Conservation (phyloP, 2,329 filamentous ascomycete genomes). For the Orbilia quercus region DNA sequence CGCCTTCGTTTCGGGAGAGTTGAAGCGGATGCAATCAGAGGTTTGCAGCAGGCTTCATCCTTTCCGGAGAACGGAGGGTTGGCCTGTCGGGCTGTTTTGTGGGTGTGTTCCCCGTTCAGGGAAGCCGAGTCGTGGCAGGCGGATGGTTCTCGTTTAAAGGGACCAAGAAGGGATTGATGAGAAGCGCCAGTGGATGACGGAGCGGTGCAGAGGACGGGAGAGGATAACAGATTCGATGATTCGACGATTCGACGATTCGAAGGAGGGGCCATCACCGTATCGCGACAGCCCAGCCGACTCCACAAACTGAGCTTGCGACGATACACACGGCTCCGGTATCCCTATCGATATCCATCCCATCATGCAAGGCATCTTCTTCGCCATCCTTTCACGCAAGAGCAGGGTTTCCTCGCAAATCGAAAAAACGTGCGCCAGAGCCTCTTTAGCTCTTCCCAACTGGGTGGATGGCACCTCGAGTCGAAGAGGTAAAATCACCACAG, state of each 20-base stretch:
- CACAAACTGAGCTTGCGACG: neutral
- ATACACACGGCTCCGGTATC: too few species aligned
- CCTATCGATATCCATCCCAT: too few species aligned
- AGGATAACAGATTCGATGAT: constrained; percentile 35
- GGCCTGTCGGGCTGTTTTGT: constrained; percentile 24
- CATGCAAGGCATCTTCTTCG: too few species aligned
- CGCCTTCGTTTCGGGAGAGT: constrained; percentile 19
- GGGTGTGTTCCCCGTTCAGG: constrained; percentile 30
- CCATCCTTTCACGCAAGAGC: constrained; percentile 25
- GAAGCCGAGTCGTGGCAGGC: constrained; percentile 41
- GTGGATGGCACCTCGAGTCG: neutral
- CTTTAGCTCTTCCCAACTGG: constrained; percentile 4
- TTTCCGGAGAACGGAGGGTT: constrained; percentile 5
- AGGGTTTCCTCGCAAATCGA: neutral
- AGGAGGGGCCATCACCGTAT: constrained; percentile 25
- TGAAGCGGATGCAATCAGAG: constrained; percentile 25
- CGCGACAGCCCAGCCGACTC: constrained; percentile 50
- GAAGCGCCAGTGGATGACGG: constrained; percentile 45
- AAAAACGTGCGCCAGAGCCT: neutral
- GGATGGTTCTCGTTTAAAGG: constrained; percentile 48
- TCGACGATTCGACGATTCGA: too few species aligned
- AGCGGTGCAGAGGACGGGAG: constrained; percentile 34
- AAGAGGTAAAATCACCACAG: neutral
- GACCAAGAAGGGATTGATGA: constrained; percentile 41
- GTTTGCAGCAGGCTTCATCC: constrained; percentile 10